phyloP scores from a whole-genome alignment of 305 asterid genomes.

The Ruellia speciosa region DNA sequence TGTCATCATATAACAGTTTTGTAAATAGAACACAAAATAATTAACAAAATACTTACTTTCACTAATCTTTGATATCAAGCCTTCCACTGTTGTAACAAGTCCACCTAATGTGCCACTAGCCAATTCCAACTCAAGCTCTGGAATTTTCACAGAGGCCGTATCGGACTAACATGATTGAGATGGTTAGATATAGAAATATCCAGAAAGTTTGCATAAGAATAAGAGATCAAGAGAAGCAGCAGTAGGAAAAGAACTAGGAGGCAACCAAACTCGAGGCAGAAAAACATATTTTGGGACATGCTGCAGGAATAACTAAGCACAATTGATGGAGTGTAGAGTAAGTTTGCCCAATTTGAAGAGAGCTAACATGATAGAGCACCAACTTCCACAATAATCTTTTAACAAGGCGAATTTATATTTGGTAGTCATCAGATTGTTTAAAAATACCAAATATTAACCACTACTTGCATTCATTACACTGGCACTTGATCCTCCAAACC shows the following conservation, averaged over 20 bases:
- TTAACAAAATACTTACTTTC: constrained; percentile 37
- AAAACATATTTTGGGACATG: too few relatives aligned
- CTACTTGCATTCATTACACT: too few relatives aligned
- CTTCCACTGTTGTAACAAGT: constrained; percentile 87
- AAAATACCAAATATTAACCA: too few relatives aligned
- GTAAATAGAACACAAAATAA: not conserved
- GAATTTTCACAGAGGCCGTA: constrained; percentile 66
- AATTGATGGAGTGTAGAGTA: not conserved
- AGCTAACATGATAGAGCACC: too few relatives aligned
- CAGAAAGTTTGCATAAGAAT: not conserved
- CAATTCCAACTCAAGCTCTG: constrained; percentile 85
- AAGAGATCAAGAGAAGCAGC: not conserved
- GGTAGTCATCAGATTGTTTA: too few relatives aligned
- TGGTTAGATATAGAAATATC: constrained; percentile 18
- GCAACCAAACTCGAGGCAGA: not conserved
- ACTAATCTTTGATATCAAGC: constrained; percentile 69
- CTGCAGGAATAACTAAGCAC: not conserved
- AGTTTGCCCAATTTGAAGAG: not conserved
- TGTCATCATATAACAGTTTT: not conserved
- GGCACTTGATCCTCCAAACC: too few relatives aligned
- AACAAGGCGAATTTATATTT: too few relatives aligned
- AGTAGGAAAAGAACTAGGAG: not conserved
- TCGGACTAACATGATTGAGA: constrained; percentile 54
- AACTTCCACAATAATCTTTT: too few relatives aligned
- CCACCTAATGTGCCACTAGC: constrained; percentile 87